phyloP scores from a whole-genome alignment of 2,329 filamentous ascomycete species.

The Lecanicillium sp. region DNA sequence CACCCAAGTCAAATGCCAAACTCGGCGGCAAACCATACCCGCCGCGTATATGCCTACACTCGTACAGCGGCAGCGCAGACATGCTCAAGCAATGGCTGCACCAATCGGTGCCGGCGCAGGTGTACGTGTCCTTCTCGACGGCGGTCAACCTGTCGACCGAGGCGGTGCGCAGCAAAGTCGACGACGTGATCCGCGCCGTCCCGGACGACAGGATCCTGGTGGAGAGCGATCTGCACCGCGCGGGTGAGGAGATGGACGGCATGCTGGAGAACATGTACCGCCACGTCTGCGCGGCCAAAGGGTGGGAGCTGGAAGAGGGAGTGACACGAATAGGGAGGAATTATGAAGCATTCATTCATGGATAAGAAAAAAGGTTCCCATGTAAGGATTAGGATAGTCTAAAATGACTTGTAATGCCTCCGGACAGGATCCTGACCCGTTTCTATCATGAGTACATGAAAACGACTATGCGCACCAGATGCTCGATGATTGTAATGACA shows the following conservation, averaged over 20 bases:
- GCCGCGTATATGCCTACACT: constrained; percentile 86
- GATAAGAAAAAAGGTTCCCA: constrained; percentile 34
- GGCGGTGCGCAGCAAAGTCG: constrained; percentile 40
- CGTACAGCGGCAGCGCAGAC: constrained; percentile 74
- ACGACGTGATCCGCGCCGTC: constrained; percentile 60
- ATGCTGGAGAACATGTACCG: constrained; percentile 67
- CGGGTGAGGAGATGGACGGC: constrained; percentile 73
- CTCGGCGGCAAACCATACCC: constrained; percentile 56
- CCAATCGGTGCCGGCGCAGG: constrained; percentile 60
- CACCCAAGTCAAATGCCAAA: background rate
- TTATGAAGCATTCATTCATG: constrained; percentile 71
- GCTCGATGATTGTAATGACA: no score
- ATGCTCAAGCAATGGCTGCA: constrained; percentile 72
- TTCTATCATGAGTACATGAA: no score
- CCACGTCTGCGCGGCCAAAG: constrained; percentile 70
- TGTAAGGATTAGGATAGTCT: no score
- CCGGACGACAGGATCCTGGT: constrained; percentile 75
- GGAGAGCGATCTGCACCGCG: constrained; percentile 84
- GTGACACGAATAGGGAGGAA: constrained; percentile 62
- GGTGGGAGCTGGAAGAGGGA: constrained; percentile 69
- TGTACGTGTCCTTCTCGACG: constrained; percentile 85
- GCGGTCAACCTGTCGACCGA: constrained; percentile 66
- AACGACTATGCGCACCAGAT: no score
- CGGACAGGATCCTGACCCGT: no score
- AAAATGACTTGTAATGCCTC: no score